Conservation (phyloP, 495 filamentous ascomycete species). For the Bombardia bombarda region DNA sequence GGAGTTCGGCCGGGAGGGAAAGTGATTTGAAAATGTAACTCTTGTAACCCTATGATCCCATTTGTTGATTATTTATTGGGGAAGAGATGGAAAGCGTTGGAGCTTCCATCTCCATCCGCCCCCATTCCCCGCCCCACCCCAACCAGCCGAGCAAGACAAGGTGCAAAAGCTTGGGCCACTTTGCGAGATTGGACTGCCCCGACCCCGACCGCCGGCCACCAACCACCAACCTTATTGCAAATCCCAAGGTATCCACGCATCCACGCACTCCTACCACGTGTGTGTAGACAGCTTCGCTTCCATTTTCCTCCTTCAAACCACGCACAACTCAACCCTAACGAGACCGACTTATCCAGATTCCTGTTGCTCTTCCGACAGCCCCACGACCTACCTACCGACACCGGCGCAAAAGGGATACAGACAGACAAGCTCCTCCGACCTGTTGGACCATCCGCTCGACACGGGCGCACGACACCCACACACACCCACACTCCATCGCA, state of each 20-base stretch:
- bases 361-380: not conserved
- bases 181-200: constrained; percentile 1
- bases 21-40: too few species aligned
- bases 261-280: constrained; percentile 18
- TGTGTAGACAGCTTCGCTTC: constrained; percentile 12
- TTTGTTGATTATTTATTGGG: too few species aligned
- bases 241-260: constrained; percentile 10
- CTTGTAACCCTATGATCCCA: too few species aligned
- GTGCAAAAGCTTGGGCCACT: constrained; percentile 22
- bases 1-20: too few species aligned
- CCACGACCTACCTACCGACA: constrained; percentile 1
- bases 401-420: constrained; percentile 1
- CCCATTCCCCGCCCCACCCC: too few species aligned
- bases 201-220: constrained; percentile 17
- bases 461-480: not conserved
- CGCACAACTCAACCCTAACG: constrained; percentile 1
- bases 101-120: not conserved
- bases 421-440: not conserved
- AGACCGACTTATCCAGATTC: too few species aligned
- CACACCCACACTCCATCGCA: not conserved
- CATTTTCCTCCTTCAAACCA: constrained; percentile 10
- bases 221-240: constrained; percentile 15
- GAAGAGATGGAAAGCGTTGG: not conserved
- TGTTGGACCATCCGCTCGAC: not conserved
- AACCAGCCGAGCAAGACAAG: not conserved